Base-by-base conservation (phyloP, 371 early-diverging fungal genomes). In the Apophysomyces sp. region DNA sequence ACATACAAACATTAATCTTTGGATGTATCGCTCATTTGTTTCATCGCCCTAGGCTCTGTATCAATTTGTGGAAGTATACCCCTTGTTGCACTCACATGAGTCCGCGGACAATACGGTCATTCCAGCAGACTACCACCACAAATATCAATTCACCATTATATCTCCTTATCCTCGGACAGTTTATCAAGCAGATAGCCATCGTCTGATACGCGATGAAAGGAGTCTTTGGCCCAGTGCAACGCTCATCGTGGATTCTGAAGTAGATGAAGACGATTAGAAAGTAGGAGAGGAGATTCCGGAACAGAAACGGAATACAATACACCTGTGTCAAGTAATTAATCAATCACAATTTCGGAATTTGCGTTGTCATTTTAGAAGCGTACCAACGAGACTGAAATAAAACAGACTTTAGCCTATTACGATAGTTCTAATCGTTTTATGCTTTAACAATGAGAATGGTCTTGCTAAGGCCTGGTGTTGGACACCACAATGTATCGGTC, bases 161-260 rank as follows among this genome's bases (percentile, higher is more conserved):
- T 89, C 90, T 9, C 89, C 90, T 29, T 90, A 83, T 59, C 93
- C 93, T 2, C 81, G 91, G 11, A 81, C 78, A 18, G 85, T 86
- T 12, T 84, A 86, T 52, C 68, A 80, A 30, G 58, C 73, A 13
- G 69, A 73, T 40, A 66, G 70, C 37, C 26, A 58, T n/a, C 58
- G 49, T 26, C 21, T 44, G 49, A 69, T 91, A 53, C 63, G 62
- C 57, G 81, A 86, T 11, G 82, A 81, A 34, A 70, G 74, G 0
- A 84, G 81, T 11, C 63, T 91, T 63, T 93, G 92, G 91, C 92
- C 93, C 11, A 84, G 87, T 31, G 91, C 91, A 3, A 83, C 86
- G 12, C 74, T 93, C 55, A 86, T 92, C 37, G 90, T 89, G 5
- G 90, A 89, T 68, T 72, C 70, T 24, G 86, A 78, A 41, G 82